Evolutionary conservation across 495 filamentous ascomycete species (phyloP).

Genomic region (Talaromyces adpressus): DNA sequence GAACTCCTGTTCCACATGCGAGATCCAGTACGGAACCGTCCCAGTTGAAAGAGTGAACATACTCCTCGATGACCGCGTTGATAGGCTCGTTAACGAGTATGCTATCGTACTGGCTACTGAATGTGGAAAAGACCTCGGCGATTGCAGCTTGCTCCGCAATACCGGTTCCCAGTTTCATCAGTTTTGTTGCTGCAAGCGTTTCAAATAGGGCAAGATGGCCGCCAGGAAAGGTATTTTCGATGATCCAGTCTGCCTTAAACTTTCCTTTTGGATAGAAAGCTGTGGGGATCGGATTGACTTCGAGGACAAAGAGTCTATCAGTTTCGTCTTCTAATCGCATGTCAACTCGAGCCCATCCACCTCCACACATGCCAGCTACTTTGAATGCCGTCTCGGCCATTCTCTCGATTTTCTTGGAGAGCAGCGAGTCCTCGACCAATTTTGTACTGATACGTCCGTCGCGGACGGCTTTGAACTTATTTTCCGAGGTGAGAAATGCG

Average conservation of each 20-base stretch:
- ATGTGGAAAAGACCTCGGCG: background rate
- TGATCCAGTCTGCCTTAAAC: background rate
- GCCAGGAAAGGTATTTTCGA: slow-evolving; percentile 7
- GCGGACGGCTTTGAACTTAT: slow-evolving; percentile 7
- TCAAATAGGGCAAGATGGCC: slow-evolving; percentile 9
- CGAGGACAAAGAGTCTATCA: background rate
- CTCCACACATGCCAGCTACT: slow-evolving; percentile 4
- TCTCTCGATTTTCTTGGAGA: background rate
- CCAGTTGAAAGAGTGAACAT: background rate
- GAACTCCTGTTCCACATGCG: no score
- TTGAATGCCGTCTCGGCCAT: slow-evolving; percentile 7
- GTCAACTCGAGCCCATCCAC: slow-evolving; percentile 5
- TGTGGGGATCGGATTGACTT: background rate
- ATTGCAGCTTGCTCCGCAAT: background rate
- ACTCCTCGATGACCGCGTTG: background rate
- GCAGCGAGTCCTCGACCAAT: slow-evolving; percentile 2
- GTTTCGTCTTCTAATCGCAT: background rate
- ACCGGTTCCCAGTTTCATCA: slow-evolving; percentile 5
- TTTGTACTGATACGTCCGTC: background rate
- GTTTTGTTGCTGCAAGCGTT: slow-evolving; percentile 9
- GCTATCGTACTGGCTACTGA: background rate
- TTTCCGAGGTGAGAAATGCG: slow-evolving; percentile 6
- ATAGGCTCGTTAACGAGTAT: background rate
- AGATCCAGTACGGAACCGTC: background rate
- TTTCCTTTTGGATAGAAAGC: background rate